Conservation (phyloP, 495 filamentous ascomycete species). For the Geoglossum glabrum region DNA sequence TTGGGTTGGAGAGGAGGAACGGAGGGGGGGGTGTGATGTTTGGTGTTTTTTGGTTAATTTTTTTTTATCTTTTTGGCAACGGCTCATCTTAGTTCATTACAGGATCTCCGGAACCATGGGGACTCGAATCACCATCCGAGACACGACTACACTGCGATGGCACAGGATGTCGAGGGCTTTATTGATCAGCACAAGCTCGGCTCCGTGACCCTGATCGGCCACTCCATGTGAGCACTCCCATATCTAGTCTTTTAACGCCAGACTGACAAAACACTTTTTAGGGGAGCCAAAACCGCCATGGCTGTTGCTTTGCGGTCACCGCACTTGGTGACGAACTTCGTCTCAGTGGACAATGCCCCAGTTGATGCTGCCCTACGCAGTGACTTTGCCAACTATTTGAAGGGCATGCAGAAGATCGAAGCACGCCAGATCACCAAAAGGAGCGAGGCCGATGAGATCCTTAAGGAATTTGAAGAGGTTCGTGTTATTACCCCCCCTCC, state of each 20-base stretch:
- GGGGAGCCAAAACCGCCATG: constrained; percentile 94
- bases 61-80: background rate
- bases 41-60: background rate
- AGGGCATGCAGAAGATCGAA: constrained; percentile 71
- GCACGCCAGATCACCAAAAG: constrained; percentile 40
- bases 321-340: constrained; percentile 39
- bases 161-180: constrained; percentile 69
- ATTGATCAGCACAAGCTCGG: constrained; percentile 51
- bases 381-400: constrained; percentile 64
- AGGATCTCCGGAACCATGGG: constrained; percentile 94
- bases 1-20: constrained; percentile 4
- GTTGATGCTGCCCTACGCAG: constrained; percentile 51
- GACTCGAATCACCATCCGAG: constrained; percentile 56
- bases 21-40: too few species aligned
- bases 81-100: too few species aligned
- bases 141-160: constrained; percentile 75
- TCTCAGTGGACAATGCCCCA: constrained; percentile 87
- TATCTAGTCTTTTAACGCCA: background rate
- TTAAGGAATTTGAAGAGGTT: constrained; percentile 56
- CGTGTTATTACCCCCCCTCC: too few species aligned
- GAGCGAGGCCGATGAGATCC: constrained; percentile 60
- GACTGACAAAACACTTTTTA: constrained; percentile 17
- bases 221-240: constrained; percentile 53
- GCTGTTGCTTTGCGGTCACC: constrained; percentile 54
- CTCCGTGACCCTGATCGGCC: constrained; percentile 62